Evolutionary conservation across 1,284 basidiomycete genomes (phyloP), one percentile per base, ranked within the genome.

Genomic region (Pyrrhoderma lamaoense): DNA sequence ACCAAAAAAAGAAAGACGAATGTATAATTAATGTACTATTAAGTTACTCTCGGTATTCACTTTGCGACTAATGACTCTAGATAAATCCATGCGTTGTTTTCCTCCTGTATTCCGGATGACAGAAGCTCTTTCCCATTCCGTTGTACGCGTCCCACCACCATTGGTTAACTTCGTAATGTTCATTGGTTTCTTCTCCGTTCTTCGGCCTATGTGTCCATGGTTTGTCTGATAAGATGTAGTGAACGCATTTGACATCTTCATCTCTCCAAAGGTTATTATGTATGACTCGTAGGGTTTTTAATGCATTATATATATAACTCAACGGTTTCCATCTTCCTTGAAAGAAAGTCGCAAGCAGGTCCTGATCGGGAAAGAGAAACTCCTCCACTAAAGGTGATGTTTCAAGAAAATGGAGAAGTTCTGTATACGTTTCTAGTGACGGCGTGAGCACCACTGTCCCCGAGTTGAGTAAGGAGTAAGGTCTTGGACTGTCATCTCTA

Each of bases 331-430:
- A 89, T 60, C 68, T 85, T 13, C 84, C 86, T 47, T 72, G 67
- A 71, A 94, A 97, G 61, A 83, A 80, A 31, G 79, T 79, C 1
- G 92, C 79, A 27, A 98, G 78, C 21, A 96, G 76, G 61, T 98
- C 94, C 67, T 98, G 94, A 65, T 98, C 94, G 1, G 93, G 85
- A 66, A 98, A 98, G 37, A 73, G 73, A 69, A 85, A 94, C 1
- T 74, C 74, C 3, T 79, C 60, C 13, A 96, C 74, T 4, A 79
- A 74, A 3, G 85, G 80, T 22, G 85, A 84, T 1, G 80, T 85
- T 50, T 73, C 64, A 47, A 97, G 77, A 65, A 79, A 80, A 37
- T 78, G 59, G 18, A 78, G 73, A 7, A 84, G 71, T 11, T 70
- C 61, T 2, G 64, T 55, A 47, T 90, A 86, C 1, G 64, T 61